Evolutionary conservation across 257 asterid species (phyloP), one percentile per base, ranked within the genome.

Genomic region (Solanum sparsipilum): DNA sequence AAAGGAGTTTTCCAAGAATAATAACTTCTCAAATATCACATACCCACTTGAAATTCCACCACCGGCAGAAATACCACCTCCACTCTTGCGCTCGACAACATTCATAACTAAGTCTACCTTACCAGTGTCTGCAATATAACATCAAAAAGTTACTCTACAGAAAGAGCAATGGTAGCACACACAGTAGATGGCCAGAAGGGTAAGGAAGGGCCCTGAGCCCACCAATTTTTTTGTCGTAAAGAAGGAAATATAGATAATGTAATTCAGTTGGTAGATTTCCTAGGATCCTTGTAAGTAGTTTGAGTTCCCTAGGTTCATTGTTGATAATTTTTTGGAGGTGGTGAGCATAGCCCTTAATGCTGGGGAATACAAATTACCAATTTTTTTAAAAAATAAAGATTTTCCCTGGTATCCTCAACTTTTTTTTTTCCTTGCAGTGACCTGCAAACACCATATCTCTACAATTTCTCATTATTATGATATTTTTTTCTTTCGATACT

Each of bases 21-120:
- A n/a, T 46, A 84, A 88, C 46, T 48, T 21, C 78, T 76, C 84
- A 23, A 48, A 88, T 41, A 71, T 87, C 60, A 96, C 98, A 48
- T 93, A 97, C 99, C 99, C 99, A 87, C 98, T 96, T 82, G 99
- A 97, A 93, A 97, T 92, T 92, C 98, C 99, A 88, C 98, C 99
- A 90, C 99, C 99, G 83, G 98, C 99, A 88, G 98, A 96, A 76
- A 97, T 90, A 36, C 99, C 99, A 87, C 94, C 96, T 72, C 95
- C 94, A 15, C 95, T 94, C 92, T 97, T 95, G 86, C 98, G 99
- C 94, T 97, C 98, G 83, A 97, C 99, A 90, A 96, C 91, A 84
- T 97, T 97, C 93, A 97, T 92, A 60, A 98, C 94, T 91, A 97
- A 91, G 91, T 97, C 99, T 87, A 97, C 98, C 92, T 97, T 97